Evolutionary conservation across 2,329 filamentous ascomycete genomes (phyloP), one percentile per base, ranked within the genome.

Genomic region (Stemphylium vesicarium): DNA sequence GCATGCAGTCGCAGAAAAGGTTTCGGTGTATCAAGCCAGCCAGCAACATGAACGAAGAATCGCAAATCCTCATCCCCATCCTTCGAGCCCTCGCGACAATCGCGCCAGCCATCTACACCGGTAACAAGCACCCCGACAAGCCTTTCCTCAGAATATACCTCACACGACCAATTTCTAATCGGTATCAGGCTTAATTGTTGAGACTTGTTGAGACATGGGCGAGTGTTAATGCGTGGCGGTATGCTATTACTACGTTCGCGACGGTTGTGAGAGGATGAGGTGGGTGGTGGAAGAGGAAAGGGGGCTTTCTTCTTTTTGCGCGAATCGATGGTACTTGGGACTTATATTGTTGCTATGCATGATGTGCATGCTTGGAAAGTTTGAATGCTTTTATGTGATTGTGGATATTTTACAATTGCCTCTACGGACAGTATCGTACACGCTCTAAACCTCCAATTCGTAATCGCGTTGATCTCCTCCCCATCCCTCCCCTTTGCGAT

Each of bases 21-120:
- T 2, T 5, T 24, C 22, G 7, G 22, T 8, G 7, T 24, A 5
- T 6, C 22, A 8, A 24, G 22, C 22, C 16, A 42, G 7, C 16
- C 13, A 24, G 2, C 43, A 9, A 16, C 1, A 53, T 53, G 51
- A 18, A n/a, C 20, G 32, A 53, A 2, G 6, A 26, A 20, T 43
- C 22, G 4, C 42, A 11, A n/a, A 15, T 24, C 4, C n/a, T 38
- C 8, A 16, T 59, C 12, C 29, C 51, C 13, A 35, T 55, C 18
- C 20, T 65, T 4, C 66, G 67, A 40, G 51, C 57, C 1, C 39
- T 70, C 16, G 68, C 61, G 29, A 65, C 63, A 8, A 63, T 60
- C 12, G 61, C 65, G 5, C 67, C 65, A 18, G 62, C 65, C 7
- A 46, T 72, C 11, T 71, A 70, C 39, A 67, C 59, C 36, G 66